Conservation (phyloP, 139 green algal species). For the Chloropicon primus region DNA sequence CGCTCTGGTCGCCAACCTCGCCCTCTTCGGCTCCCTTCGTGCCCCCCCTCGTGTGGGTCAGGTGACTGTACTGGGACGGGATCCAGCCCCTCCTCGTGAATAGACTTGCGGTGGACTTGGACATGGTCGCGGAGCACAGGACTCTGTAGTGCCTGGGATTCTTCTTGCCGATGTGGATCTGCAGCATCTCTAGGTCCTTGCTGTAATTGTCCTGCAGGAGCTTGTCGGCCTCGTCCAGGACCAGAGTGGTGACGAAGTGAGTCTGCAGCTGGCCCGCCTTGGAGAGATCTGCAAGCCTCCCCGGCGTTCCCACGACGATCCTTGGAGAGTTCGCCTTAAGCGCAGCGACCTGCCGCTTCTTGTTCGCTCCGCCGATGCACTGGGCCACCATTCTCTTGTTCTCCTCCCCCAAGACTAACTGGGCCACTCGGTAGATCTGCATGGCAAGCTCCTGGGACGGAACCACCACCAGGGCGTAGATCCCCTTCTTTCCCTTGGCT, state of each 20-base stretch:
- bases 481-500: background rate
- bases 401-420: conserved; percentile 42
- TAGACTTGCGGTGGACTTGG: background rate
- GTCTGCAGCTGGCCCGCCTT: conserved; percentile 17
- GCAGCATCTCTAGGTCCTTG: conserved; percentile 63
- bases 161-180: conserved; percentile 46
- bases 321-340: conserved; percentile 63
- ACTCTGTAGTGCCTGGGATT: background rate
- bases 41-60: no score
- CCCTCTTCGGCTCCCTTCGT: no score
- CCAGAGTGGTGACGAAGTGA: conserved; percentile 34
- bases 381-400: conserved; percentile 67
- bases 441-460: background rate
- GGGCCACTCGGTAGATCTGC: background rate
- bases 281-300: conserved; percentile 69
- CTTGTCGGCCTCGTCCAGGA: conserved; percentile 72
- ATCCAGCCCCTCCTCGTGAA: background rate
- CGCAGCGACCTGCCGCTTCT: conserved; percentile 44
- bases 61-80: no score
- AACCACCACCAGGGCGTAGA: background rate
- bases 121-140: background rate
- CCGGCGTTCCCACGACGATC: conserved; percentile 89
- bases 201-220: conserved; percentile 66
- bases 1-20: no score
- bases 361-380: conserved; percentile 85